Base-by-base conservation (phyloP, 495 filamentous ascomycete species). In the Talaromyces adpressus region DNA sequence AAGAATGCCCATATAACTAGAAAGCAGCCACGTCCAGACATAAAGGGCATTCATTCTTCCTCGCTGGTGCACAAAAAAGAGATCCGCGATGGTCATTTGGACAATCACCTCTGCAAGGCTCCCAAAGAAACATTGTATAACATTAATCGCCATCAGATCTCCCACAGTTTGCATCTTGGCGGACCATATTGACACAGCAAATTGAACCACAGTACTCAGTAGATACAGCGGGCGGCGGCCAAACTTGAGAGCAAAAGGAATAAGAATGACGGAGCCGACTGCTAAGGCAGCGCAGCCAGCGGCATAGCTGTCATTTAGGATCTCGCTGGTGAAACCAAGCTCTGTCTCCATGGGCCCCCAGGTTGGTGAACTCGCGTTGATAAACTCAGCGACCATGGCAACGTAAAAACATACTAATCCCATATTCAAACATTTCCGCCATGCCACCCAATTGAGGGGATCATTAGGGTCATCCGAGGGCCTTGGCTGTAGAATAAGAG, bases 31-130 rank as follows among this genome's bases (percentile, higher is more conserved):
- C 20, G 70, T 69, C 63, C 71, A 73, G 41, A 79, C 61, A 57
- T 76, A 77, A 16, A 77, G 68, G n/a, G 65, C 64, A 61, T 75
- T 77, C 71, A 75, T 73, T 2, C 65, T 59, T 27, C 72, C 76
- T 59, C 72, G 71, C 61, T 78, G 69, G 61, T 80, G 77, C 7
- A 77, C 68, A 60, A 78, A 78, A 63, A 75, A 80, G n/a, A 80
- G 30, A 62, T 80, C 75, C 1, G 71, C 69, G 36, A 78, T 65
- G 9, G 74, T 78, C 66, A 80, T 76, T 63, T 78, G 71, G 20
- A 80, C 70, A 25, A 79, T 67, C 16, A 71, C 69, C 65, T 79
- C 75, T 9, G 67, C 62, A 22, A 74, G 58, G 18, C 73, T 70
- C 29, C 71, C 76, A 32, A 69, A 63, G n/a, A 70, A 60, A 52